Conservation (phyloP, 2,329 filamentous ascomycete genomes). For the Botrytis fragariae region DNA sequence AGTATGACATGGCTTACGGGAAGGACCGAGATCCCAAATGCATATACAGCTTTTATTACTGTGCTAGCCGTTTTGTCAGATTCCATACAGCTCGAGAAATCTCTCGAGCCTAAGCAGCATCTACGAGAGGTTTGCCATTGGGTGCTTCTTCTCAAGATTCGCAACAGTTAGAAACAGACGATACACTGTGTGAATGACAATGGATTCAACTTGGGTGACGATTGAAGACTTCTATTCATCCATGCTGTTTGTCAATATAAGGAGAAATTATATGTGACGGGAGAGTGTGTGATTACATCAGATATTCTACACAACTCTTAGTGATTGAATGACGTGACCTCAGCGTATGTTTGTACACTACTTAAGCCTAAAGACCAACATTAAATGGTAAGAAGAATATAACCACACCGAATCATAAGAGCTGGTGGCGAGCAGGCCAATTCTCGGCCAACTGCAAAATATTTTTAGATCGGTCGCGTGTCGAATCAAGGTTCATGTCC, state of each 20-base stretch:
- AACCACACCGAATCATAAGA: not conserved
- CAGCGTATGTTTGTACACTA: not conserved
- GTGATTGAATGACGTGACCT: not conserved
- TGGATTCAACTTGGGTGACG: not conserved
- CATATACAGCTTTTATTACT: not conserved
- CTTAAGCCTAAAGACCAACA: not conserved
- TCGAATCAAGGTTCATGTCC: not conserved
- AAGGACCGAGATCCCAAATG: not conserved
- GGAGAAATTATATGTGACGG: no score
- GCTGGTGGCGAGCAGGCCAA: not conserved
- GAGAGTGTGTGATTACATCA: not conserved
- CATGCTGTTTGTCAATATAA: no score
- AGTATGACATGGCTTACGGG: not conserved
- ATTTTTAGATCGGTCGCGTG: not conserved
- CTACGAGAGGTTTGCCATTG: no score
- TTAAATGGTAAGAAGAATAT: not conserved
- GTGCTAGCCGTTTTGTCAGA: no score
- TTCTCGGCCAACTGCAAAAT: not conserved
- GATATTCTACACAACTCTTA: not conserved
- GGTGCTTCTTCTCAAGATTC: not conserved
- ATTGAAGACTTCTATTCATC: no score
- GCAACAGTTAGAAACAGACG: not conserved
- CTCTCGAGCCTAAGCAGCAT: not conserved
- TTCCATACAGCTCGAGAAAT: no score
- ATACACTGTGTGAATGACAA: no score